These are phyloP conservation scores for Drechmeria coniospora DNA, from an alignment of 2,329 filamentous ascomycete genomes.

Conservation along the genomic window DNA sequence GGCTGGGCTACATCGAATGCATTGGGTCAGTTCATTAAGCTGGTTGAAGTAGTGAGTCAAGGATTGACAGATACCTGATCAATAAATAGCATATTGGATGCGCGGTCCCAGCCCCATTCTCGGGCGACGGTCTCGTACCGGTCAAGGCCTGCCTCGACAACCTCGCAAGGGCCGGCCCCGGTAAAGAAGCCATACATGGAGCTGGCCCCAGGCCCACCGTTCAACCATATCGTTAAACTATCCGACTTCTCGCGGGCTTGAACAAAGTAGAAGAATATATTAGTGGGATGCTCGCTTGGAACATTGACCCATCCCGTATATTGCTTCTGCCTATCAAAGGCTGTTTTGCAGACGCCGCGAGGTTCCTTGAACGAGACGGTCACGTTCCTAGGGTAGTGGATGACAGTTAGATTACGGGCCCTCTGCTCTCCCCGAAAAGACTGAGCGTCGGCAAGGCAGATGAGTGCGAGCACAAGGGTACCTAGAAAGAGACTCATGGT, in stretches of 20 bases:
- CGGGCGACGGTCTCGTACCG: conserved; percentile 39
- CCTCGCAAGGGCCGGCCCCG: conserved; percentile 39
- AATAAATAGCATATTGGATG: conserved; percentile 39
- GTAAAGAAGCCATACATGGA: conserved; percentile 50
- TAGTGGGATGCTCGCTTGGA: conserved; percentile 37
- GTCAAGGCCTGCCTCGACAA: conserved; percentile 30
- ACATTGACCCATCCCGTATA: conserved; percentile 55
- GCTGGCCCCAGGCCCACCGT: conserved; percentile 50
- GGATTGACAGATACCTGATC: conserved; percentile 27
- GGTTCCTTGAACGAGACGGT: conserved; percentile 52
- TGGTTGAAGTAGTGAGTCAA: not conserved
- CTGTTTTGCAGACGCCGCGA: conserved; percentile 46
- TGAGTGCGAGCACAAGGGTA: not conserved
- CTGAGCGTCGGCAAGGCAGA: no score
- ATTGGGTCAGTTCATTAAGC: not conserved
- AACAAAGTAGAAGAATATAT: conserved; percentile 36
- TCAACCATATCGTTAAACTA: conserved; percentile 44
- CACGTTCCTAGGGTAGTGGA: conserved; percentile 48
- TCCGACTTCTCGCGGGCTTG: conserved; percentile 26
- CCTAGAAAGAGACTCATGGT: no score
- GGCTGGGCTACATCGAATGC: conserved; percentile 43
- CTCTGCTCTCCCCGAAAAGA: conserved; percentile 16
- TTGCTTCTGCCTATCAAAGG: conserved; percentile 49
- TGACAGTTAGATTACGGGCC: conserved; percentile 32
- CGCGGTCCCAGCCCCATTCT: conserved; percentile 50